Evolutionary conservation across 805 yeast genomes (phyloP).

Genomic region (Suhomyces sp.): DNA sequence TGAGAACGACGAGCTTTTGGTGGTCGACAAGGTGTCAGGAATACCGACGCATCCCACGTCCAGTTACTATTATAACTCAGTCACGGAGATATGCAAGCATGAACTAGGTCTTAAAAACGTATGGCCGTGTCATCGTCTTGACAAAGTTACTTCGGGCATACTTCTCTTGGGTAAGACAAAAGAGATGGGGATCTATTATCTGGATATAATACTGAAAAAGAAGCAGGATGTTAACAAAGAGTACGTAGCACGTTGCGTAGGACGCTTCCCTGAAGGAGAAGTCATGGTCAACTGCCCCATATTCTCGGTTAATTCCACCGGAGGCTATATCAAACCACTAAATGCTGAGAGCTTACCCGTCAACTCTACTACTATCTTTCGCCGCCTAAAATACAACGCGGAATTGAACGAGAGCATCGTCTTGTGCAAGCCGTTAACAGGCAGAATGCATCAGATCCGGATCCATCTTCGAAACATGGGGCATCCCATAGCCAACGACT

Average conservation of each 20-base stretch:
- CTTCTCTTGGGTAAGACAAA: constrained; percentile 40
- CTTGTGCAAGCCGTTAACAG: constrained; percentile 48
- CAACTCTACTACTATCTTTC: constrained; percentile 33
- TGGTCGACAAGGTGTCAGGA: constrained; percentile 51
- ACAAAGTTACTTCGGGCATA: constrained; percentile 51
- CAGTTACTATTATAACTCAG: constrained; percentile 40
- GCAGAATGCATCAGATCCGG: constrained; percentile 56
- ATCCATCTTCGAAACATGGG: constrained; percentile 51
- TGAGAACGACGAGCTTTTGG: constrained; percentile 37
- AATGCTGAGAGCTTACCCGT: constrained; percentile 21
- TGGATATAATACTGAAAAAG: constrained; percentile 28
- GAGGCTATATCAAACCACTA: constrained; percentile 28
- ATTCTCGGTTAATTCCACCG: constrained; percentile 32
- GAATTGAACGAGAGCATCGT: constrained; percentile 41
- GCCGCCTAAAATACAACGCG: constrained; percentile 25
- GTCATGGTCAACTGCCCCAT: constrained; percentile 38
- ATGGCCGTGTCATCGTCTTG: constrained; percentile 49
- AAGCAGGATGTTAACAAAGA: constrained; percentile 31
- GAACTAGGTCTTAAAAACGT: constrained; percentile 25
- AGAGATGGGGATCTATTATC: constrained; percentile 29
- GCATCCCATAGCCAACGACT: constrained; percentile 81
- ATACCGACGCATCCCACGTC: constrained; percentile 55
- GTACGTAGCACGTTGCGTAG: constrained; percentile 45
- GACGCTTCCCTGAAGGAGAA: constrained; percentile 34
- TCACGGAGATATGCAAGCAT: constrained; percentile 40